Percentiles rank a stretch among this genome's conserved stretches.
These are phyloP conservation scores for Monosporascus sp. DNA, from an alignment of 2,329 filamentous ascomycete genomes.

Conservation along the genomic window DNA sequence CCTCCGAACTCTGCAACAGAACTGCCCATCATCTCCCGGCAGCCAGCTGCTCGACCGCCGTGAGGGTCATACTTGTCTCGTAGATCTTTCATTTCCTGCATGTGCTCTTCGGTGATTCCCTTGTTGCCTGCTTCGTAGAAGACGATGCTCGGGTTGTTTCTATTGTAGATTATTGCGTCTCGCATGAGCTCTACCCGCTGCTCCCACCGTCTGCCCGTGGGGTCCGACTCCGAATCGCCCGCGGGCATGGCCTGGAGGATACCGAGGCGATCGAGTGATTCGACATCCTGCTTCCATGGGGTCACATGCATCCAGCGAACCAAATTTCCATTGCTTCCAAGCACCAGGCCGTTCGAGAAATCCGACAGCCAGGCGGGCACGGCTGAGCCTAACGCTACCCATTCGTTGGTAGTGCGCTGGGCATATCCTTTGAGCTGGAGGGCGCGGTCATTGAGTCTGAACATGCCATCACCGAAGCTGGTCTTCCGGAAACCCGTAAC, in stretches of 20 bases:
- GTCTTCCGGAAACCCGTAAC: slow-evolving; percentile 1
- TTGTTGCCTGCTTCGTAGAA: slow-evolving; percentile 1
- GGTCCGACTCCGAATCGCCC: not conserved
- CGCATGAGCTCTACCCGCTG: slow-evolving; percentile 1
- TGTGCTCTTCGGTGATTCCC: not conserved
- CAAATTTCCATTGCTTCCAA: not conserved
- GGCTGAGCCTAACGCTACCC: not conserved
- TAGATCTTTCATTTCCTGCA: slow-evolving; percentile 1
- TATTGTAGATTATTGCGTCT: slow-evolving; percentile 1
- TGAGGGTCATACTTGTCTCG: not conserved
- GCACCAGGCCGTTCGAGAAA: not conserved
- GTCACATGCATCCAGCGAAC: slow-evolving; percentile 1
- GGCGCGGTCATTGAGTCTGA: not conserved
- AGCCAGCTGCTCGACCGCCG: not conserved
- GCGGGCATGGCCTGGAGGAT: not conserved
- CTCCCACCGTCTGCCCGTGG: not conserved
- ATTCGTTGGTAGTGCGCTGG: slow-evolving; percentile 1
- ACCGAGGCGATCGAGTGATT: slow-evolving; percentile 1
- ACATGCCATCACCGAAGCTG: not conserved
- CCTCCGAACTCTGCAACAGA: not conserved
- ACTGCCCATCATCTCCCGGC: not conserved
- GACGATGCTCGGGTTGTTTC: not conserved
- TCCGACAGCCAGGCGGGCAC: not conserved
- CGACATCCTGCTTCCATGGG: slow-evolving; percentile 1
- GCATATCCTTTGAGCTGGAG: slow-evolving; percentile 1